phyloP scores from a whole-genome alignment of 148 eudicot species.

The Selenicereus undatus region DNA sequence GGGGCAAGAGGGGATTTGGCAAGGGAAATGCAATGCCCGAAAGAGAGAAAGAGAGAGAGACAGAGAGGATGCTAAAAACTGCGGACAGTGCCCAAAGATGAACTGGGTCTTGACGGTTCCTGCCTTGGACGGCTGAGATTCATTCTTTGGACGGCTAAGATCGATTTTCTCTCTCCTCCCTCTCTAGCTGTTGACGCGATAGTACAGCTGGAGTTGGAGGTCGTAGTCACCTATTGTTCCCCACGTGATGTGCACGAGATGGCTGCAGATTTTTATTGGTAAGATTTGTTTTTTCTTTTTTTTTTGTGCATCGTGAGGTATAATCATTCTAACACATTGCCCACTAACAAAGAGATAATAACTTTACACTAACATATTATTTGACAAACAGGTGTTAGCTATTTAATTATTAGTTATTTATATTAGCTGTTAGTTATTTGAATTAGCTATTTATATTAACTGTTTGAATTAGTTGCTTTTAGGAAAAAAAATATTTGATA shows the following conservation, averaged over 20 bases:
- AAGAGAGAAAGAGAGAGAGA: neutral
- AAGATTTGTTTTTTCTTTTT: neutral
- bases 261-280: neutral
- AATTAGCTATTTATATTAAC: no score
- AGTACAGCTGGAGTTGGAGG: constrained; percentile 8
- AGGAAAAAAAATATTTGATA: no score
- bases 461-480: no score
- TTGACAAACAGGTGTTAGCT: no score
- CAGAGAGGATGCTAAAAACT: neutral
- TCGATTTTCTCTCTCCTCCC: neutral
- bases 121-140: constrained; percentile 17
- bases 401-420: no score
- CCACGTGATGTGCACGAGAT: constrained; percentile 21
- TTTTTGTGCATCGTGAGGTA: neutral
- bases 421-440: no score
- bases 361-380: no score
- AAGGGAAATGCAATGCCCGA: neutral
- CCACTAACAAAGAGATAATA: no score
- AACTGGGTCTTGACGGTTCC: no score
- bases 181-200: neutral
- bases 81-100: neutral
- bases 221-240: neutral
- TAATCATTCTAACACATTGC: no score
- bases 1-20: constrained; percentile 20
- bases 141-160: constrained; percentile 15